Conservation (phyloP, 164 flowering plant genomes). For the Berberis vulgaris region DNA sequence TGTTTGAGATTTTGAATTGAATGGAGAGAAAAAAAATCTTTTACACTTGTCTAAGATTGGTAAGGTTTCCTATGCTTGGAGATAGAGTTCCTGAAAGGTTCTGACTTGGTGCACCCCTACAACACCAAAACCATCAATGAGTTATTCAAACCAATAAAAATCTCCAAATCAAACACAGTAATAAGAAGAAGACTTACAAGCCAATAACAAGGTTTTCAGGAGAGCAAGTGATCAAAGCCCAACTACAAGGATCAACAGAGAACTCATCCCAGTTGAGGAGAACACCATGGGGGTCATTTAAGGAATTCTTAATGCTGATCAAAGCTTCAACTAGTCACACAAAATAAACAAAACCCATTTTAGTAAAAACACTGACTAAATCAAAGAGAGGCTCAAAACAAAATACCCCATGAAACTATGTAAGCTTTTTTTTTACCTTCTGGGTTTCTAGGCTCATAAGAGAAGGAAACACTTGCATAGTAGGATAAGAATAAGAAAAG, state of each 20-base stretch:
- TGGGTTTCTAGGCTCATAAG: conserved; percentile 65
- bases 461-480: conserved; percentile 17
- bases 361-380: not conserved
- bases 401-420: too few species aligned
- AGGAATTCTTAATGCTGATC: conserved; percentile 39
- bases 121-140: not conserved
- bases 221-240: conserved; percentile 94
- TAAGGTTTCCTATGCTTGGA: conserved; percentile 59
- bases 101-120: conserved; percentile 92
- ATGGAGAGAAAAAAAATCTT: conserved; percentile 12
- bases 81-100: conserved; percentile 76
- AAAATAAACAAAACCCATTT: conserved; percentile 4
- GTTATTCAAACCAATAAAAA: not conserved
- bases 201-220: conserved; percentile 69
- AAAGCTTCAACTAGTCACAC: conserved; percentile 56
- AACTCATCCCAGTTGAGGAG: conserved; percentile 87
- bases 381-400: not conserved
- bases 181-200: conserved; percentile 41
- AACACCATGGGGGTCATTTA: conserved; percentile 77
- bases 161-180: not conserved
- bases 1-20: conserved; percentile 1
- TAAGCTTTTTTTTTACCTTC: conserved; percentile 44
- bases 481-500: conserved; percentile 16
- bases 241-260: conserved; percentile 97
- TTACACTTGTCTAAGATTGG: conserved; percentile 88